A percentile compares a stretch with the other conserved stretches of the same genome.
Conservation (phyloP, 495 filamentous ascomycete genomes). For the Aspergillus biplanus region DNA sequence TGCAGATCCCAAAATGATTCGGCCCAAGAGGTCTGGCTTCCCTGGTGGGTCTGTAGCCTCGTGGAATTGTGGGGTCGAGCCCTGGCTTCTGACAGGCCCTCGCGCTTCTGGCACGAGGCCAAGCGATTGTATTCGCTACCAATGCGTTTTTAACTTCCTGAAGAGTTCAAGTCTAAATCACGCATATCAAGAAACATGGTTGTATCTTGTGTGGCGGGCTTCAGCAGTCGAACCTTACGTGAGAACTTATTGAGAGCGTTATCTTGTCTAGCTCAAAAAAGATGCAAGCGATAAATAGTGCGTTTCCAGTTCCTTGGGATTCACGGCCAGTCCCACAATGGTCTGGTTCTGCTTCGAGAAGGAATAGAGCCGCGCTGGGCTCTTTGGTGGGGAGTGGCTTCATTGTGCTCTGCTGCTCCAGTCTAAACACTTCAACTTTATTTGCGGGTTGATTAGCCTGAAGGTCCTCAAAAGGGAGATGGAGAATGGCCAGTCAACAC, state of each 20-base stretch:
- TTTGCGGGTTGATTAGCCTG: conserved; percentile 19
- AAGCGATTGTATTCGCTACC: conserved; percentile 1
- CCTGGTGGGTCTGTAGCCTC: conserved; percentile 23
- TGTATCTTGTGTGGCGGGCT: not conserved
- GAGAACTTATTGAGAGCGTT: not conserved
- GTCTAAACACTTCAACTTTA: conserved; percentile 4
- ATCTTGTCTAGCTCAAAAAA: not conserved
- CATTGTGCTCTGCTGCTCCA: not conserved
- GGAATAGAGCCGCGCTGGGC: not conserved
- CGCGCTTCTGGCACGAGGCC: conserved; percentile 19
- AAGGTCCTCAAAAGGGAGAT: conserved; percentile 14
- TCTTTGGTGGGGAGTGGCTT: not conserved
- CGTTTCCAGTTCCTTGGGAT: conserved; percentile 3
- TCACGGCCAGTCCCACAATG: not conserved
- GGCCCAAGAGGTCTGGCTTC: not conserved
- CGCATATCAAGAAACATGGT: not conserved
- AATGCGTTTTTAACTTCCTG: conserved; percentile 2
- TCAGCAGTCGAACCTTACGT: not conserved
- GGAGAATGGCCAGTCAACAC: not conserved
- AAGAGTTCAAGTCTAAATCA: not conserved
- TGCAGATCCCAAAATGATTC: conserved; percentile 19
- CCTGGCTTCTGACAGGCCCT: conserved; percentile 26
- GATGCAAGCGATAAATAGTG: not conserved
- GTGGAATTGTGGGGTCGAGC: conserved; percentile 30
- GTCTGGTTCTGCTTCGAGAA: not conserved